A percentile compares a stretch with the other conserved stretches of the same genome.
Conservation (phyloP, 257 asterid genomes). For the Nicotiana sylvestris region DNA sequence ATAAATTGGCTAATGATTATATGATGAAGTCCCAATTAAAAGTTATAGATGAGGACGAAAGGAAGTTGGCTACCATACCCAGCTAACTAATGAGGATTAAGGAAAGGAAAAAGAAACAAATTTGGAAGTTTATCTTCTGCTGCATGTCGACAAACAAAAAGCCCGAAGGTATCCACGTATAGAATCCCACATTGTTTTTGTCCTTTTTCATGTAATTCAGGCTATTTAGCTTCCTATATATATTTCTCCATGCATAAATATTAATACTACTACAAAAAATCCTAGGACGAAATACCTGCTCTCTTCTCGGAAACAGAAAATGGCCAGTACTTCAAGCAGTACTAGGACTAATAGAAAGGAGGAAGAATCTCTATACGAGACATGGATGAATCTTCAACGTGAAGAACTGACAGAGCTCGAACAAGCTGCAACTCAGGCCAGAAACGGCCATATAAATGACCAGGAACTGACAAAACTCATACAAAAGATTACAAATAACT, state of each 20-base stretch:
- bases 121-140: not conserved
- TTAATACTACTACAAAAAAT: not conserved
- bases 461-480: slow-evolving; percentile 24
- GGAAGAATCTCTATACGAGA: slow-evolving; percentile 23
- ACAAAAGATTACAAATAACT: slow-evolving; percentile 24
- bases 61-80: no score
- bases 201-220: not conserved
- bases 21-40: no score
- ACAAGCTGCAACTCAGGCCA: slow-evolving; percentile 15
- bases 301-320: not conserved
- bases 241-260: not conserved
- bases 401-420: slow-evolving; percentile 38
- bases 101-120: no score
- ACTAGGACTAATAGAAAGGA: slow-evolving; percentile 12
- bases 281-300: not conserved
- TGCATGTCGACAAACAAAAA: not conserved
- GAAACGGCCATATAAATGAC: not conserved
- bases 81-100: no score
- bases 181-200: not conserved
- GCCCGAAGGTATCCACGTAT: no score
- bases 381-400: slow-evolving; percentile 42
- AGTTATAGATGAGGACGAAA: no score
- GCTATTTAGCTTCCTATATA: not conserved
- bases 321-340: not conserved
- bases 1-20: no score